Evolutionary conservation across 257 asterid genomes (phyloP), one percentile per base, ranked within the genome.

Genomic region (Przewalskia tangutica): DNA sequence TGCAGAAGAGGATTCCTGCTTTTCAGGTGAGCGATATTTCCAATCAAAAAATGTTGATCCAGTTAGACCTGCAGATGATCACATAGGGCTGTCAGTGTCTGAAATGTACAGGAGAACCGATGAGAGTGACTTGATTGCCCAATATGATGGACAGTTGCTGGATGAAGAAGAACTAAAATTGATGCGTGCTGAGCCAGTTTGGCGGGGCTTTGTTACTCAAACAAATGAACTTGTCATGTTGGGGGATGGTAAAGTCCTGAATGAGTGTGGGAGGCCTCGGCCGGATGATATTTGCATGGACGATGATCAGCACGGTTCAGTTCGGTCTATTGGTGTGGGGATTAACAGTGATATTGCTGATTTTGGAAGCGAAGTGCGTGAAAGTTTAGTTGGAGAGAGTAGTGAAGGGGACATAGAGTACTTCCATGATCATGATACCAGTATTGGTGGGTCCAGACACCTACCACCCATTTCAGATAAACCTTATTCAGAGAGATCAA

Each of bases 311-410:
- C 98, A 96, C 8, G 95, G 98, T 84, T 96, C 99, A 8, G 98
- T 96, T 79, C 89, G 99, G 86, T 96, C 99, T n/a, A 96, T 96
- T 85, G 99, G 99, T 40, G 99, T 96, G 38, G 98, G 99, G 79
- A 92, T 96, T 81, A 96, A 89, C 85, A 93, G 97, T 82, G 98
- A 96, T 87, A 95, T 90, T 84, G 99, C 99, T 78, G 97, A 94
- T 64, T 84, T 95, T 44, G 98, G 98, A 81, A 93, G 98, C 81
- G 98, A 95, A 88, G 92, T 90, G 81, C 88, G 93, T 83, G 97
- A 91, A 81, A 91, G 97, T 87, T 88, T 95, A 91, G 90, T 93
- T 82, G 99, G 97, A 80, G 98, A 97, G 81, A 95, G 97, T 88
- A 93, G 93, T 84, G 98, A 94, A 81, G 98, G 95, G 77, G 98